Evolutionary conservation across 1,139 yeast species (phyloP).

Genomic region (Meyerozyma elateridarum): DNA sequence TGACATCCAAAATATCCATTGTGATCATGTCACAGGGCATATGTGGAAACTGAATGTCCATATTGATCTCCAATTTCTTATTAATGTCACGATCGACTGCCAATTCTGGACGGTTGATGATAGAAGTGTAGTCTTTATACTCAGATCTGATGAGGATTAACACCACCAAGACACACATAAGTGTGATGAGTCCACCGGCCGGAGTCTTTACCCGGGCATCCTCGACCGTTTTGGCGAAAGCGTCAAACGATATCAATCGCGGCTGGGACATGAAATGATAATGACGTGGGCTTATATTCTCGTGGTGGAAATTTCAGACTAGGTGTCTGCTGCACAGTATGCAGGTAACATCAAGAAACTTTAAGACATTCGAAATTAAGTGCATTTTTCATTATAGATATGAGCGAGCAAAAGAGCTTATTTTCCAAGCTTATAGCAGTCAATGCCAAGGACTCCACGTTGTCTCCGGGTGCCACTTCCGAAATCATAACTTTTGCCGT

Average conservation of each 20-base stretch:
- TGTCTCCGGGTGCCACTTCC: constrained; percentile 24
- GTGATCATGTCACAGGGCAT: constrained; percentile 70
- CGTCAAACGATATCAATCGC: constrained; percentile 67
- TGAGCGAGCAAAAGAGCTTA: background rate
- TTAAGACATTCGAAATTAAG: too few species aligned
- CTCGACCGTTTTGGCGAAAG: constrained; percentile 90
- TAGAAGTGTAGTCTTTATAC: constrained; percentile 64
- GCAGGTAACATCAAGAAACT: too few species aligned
- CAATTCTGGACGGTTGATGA: constrained; percentile 72
- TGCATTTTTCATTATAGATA: too few species aligned
- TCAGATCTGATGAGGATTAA: constrained; percentile 65
- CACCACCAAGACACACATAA: constrained; percentile 62
- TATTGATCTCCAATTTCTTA: constrained; percentile 66
- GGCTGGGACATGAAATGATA: constrained; percentile 17
- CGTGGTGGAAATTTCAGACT: too few species aligned
- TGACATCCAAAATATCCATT: constrained; percentile 53
- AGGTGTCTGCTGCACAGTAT: too few species aligned
- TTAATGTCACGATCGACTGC: constrained; percentile 86
- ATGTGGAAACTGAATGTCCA: constrained; percentile 78
- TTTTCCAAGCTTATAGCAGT: constrained; percentile 1
- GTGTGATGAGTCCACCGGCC: constrained; percentile 84
- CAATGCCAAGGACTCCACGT: constrained; percentile 1
- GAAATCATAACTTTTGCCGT: constrained; percentile 30
- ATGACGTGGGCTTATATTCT: background rate
- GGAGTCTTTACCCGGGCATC: constrained; percentile 87